Conservation (phyloP, 129 eudicot species). For the Flaveria sonorensis region DNA sequence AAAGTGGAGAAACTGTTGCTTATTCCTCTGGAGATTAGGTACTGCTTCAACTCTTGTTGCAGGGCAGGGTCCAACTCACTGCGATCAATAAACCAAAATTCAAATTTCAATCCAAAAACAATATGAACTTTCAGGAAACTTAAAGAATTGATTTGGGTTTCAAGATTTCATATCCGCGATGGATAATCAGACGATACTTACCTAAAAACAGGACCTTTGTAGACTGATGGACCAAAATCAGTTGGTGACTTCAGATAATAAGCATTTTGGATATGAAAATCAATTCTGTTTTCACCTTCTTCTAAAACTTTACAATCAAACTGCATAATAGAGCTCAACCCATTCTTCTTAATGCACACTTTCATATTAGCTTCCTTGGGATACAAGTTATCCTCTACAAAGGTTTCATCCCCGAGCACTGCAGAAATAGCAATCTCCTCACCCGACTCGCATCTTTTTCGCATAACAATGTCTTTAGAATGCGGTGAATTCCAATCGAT, state of each 20-base stretch:
- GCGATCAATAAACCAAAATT: constrained; percentile 13
- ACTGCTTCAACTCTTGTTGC: constrained; percentile 67
- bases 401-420: constrained; percentile 57
- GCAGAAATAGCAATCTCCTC: constrained; percentile 93
- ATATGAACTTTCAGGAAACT: not conserved
- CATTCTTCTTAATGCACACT: constrained; percentile 71
- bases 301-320: constrained; percentile 67
- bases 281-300: constrained; percentile 43
- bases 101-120: not conserved
- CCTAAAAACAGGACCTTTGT: constrained; percentile 76
- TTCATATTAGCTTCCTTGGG: constrained; percentile 70
- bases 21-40: constrained; percentile 67
- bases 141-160: not conserved
- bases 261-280: constrained; percentile 50
- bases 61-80: constrained; percentile 65
- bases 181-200: constrained; percentile 18
- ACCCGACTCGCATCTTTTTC: constrained; percentile 63
- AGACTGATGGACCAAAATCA: constrained; percentile 46
- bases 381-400: constrained; percentile 40
- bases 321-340: constrained; percentile 70
- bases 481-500: constrained; percentile 67
- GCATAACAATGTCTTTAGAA: constrained; percentile 62
- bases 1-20: constrained; percentile 50
- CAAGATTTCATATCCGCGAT: not conserved
- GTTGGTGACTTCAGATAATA: constrained; percentile 50